These are phyloP conservation scores for Stephanodiscus minutulus DNA, from an alignment of 108 stramenopile genomes.

Conservation along the genomic window DNA sequence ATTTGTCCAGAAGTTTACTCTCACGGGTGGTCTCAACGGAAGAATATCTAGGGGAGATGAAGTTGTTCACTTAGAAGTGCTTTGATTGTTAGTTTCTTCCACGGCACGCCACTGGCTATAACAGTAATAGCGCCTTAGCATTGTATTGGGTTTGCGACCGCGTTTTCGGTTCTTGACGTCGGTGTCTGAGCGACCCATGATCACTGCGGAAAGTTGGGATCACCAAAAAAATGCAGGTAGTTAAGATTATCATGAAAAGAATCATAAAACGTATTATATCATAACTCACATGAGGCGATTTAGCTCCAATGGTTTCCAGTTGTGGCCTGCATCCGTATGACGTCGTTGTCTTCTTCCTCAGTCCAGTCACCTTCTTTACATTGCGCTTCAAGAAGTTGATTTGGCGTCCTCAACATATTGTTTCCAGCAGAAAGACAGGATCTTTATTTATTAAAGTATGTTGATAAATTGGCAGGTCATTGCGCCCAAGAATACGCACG, in stretches of 20 bases:
- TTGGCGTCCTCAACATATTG: too few relatives aligned
- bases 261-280: too few relatives aligned
- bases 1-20: conserved; percentile 74
- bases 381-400: conserved; percentile 75
- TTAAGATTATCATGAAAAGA: not conserved
- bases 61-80: conserved; percentile 59
- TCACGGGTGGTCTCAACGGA: conserved; percentile 64
- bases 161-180: conserved; percentile 13
- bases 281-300: conserved; percentile 50
- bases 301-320: conserved; percentile 67
- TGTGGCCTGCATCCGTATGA: conserved; percentile 47
- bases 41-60: conserved; percentile 79
- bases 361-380: conserved; percentile 72
- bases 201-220: not conserved
- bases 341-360: conserved; percentile 59
- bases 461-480: too few relatives aligned
- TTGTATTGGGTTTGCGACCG: not conserved
- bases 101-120: not conserved
- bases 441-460: too few relatives aligned
- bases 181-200: conserved; percentile 15
- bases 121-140: too few relatives aligned
- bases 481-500: too few relatives aligned
- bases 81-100: not conserved
- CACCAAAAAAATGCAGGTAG: not conserved
- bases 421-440: too few relatives aligned